Percentiles rank a stretch among this genome's conserved stretches.
Evolutionary conservation across 306 rosid species (phyloP).

Genomic region (Fragaria iinumae): DNA sequence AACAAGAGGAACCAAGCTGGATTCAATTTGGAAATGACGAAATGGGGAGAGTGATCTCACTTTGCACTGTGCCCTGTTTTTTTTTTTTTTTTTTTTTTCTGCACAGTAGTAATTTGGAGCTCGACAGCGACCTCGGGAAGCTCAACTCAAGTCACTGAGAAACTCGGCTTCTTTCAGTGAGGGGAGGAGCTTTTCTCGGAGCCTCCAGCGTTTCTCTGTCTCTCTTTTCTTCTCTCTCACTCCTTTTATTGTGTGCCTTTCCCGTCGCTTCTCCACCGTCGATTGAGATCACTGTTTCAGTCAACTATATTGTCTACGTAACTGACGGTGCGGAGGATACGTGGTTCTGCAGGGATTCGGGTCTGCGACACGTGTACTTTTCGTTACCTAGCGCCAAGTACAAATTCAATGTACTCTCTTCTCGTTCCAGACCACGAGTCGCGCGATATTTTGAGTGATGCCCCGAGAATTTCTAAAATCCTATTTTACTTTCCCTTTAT

Average conservation of each 20-base stretch:
- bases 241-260: not conserved
- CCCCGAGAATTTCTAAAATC: not conserved
- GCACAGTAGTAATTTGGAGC: not conserved
- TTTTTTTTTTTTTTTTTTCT: slow-evolving; percentile 20
- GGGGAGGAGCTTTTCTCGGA: slow-evolving; percentile 57
- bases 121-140: slow-evolving; percentile 53
- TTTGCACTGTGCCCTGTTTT: slow-evolving; percentile 46
- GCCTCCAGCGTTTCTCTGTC: slow-evolving; percentile 36
- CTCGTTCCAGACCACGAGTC: not conserved
- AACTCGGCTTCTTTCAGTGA: slow-evolving; percentile 26
- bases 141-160: slow-evolving; percentile 39
- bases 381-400: not conserved
- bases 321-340: slow-evolving; percentile 8
- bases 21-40: not conserved
- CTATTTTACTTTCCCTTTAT: not conserved
- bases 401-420: slow-evolving; percentile 12
- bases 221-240: slow-evolving; percentile 1
- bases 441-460: not conserved
- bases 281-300: not conserved
- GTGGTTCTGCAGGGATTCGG: not conserved
- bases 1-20: not conserved
- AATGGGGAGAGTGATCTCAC: slow-evolving; percentile 30
- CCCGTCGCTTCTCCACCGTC: slow-evolving; percentile 1
- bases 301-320: not conserved
- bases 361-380: not conserved